Conservation (phyloP, 192 early-diverging fungal species). For the Backusella macrospora region DNA sequence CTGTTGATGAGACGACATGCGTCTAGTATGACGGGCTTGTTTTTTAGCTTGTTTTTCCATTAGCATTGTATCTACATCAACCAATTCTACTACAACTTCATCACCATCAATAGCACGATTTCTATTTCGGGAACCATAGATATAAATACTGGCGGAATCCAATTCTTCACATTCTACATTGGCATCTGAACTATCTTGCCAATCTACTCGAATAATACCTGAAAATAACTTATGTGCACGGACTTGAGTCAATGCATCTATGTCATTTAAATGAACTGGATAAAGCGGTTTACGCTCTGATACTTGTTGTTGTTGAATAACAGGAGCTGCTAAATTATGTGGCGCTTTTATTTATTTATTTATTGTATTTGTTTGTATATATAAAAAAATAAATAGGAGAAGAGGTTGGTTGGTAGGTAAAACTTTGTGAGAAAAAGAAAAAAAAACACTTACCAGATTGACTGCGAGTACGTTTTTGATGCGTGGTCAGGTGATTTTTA, state of each 20-base stretch:
- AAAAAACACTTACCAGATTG: constrained; percentile 17
- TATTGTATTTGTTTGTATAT: neutral
- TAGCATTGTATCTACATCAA: constrained; percentile 64
- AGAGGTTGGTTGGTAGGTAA: too few relatives aligned
- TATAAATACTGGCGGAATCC: constrained; percentile 68
- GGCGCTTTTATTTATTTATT: neutral
- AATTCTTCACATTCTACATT: constrained; percentile 80
- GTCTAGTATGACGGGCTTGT: constrained; percentile 49
- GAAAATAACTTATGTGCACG: constrained; percentile 53
- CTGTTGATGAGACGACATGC: constrained; percentile 34
- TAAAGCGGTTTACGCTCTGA: constrained; percentile 43
- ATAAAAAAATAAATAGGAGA: neutral
- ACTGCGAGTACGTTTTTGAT: constrained; percentile 14
- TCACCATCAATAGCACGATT: constrained; percentile 85
- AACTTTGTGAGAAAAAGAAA: neutral
- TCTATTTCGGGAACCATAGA: constrained; percentile 66
- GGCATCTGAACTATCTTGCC: constrained; percentile 76
- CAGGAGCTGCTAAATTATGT: neutral
- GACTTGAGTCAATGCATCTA: constrained; percentile 43
- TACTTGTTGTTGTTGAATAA: neutral
- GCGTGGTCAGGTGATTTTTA: neutral
- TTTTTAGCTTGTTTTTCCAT: constrained; percentile 48
- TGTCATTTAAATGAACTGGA: constrained; percentile 48
- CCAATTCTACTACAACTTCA: constrained; percentile 67
- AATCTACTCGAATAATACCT: constrained; percentile 81